These are phyloP conservation scores for Xylaria sp. DNA, from an alignment of 2,329 filamentous ascomycete species.

Conservation along the genomic window DNA sequence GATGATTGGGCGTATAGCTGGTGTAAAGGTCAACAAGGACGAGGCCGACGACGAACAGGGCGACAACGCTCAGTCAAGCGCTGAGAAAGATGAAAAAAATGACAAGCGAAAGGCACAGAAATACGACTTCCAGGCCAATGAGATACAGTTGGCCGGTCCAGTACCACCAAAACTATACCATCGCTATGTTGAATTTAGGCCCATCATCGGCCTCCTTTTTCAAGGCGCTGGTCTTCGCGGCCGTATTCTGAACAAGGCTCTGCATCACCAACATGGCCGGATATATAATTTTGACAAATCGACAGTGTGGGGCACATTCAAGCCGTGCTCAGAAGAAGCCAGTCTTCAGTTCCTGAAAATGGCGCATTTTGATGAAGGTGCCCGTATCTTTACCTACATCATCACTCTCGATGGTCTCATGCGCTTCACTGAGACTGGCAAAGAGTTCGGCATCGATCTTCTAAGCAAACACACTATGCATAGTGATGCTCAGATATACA, in stretches of 20 bases:
- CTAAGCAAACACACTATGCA: slow-evolving; percentile 97
- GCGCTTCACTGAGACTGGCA: slow-evolving; percentile 93
- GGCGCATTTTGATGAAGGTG: slow-evolving; percentile 83
- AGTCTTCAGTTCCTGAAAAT: slow-evolving; percentile 83
- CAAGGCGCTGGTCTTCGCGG: slow-evolving; percentile 77
- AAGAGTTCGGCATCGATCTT: slow-evolving; percentile 92
- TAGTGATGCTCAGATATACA: slow-evolving; percentile 87
- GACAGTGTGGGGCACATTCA: slow-evolving; percentile 74
- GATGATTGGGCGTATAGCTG: slow-evolving; percentile 81
- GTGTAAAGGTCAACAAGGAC: slow-evolving; percentile 70
- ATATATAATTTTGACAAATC: slow-evolving; percentile 86
- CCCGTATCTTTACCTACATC: slow-evolving; percentile 89
- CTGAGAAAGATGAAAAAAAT: slow-evolving; percentile 30
- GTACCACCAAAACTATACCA: slow-evolving; percentile 84
- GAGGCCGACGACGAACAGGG: slow-evolving; percentile 54
- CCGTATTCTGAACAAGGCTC: slow-evolving; percentile 77
- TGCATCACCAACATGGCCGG: slow-evolving; percentile 87
- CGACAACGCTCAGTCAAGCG: slow-evolving; percentile 32
- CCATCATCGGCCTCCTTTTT: slow-evolving; percentile 90
- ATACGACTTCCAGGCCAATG: slow-evolving; percentile 94
- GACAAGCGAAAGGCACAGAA: slow-evolving; percentile 64
- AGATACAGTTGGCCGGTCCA: slow-evolving; percentile 85
- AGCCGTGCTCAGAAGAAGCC: slow-evolving; percentile 70
- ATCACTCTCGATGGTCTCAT: slow-evolving; percentile 85
- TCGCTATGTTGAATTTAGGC: slow-evolving; percentile 90